Evolutionary conservation across 768 basidiomycete species (phyloP).

Genomic region (Neoboletus brunneissimus): DNA sequence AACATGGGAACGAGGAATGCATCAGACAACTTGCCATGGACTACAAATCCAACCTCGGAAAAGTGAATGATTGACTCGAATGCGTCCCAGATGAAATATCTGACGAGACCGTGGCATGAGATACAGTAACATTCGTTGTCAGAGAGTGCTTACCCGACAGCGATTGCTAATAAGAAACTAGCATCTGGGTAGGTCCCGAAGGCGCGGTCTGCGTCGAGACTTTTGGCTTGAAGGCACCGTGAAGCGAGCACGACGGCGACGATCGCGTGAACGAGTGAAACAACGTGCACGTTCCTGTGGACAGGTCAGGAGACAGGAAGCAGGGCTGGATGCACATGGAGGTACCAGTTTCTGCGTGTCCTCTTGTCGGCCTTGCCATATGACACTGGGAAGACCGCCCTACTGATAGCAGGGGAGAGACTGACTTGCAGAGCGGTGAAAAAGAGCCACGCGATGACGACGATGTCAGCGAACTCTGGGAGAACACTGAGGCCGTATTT

Average conservation of each 20-base stretch:
- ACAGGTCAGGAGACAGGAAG: background rate
- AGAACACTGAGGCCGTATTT: constrained; percentile 53
- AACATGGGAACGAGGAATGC: background rate
- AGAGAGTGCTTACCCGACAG: constrained; percentile 55
- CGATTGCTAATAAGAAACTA: constrained; percentile 63
- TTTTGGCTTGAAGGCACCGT: constrained; percentile 47
- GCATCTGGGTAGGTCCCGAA: constrained; percentile 70
- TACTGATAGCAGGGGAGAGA: constrained; percentile 53
- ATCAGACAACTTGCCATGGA: constrained; percentile 54
- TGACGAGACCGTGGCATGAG: constrained; percentile 21
- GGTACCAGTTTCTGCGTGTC: constrained; percentile 60
- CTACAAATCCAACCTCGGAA: constrained; percentile 68
- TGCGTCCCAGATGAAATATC: constrained; percentile 84
- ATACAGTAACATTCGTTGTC: background rate
- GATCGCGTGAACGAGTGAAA: constrained; percentile 71
- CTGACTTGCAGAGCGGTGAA: constrained; percentile 60
- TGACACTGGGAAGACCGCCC: constrained; percentile 43
- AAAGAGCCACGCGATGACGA: constrained; percentile 51
- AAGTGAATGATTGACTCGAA: constrained; percentile 68
- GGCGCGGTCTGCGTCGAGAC: constrained; percentile 56
- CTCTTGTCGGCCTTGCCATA: constrained; percentile 47
- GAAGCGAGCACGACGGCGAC: constrained; percentile 64
- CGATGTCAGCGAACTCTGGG: constrained; percentile 50
- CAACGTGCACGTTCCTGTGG: constrained; percentile 63
- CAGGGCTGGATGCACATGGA: background rate